These are phyloP conservation scores for Tulasnella sp. DNA, from an alignment of 768 basidiomycete species.

Conservation along the genomic window DNA sequence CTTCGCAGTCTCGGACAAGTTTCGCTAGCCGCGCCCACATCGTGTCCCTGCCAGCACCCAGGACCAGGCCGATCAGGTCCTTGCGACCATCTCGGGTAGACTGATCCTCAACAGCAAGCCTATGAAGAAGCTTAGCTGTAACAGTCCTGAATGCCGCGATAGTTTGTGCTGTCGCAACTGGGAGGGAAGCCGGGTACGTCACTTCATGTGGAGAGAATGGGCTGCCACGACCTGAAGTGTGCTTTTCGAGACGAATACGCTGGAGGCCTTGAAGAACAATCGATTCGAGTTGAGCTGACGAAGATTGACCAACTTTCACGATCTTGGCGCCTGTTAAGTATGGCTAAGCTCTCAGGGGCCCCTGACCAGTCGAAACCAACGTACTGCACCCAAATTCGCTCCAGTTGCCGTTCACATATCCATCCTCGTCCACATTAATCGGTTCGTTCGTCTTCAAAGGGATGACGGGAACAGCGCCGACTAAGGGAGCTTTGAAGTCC, in stretches of 20 bases:
- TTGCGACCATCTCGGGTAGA: constrained; percentile 12
- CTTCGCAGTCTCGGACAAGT: constrained; percentile 1
- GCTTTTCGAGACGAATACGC: constrained; percentile 43
- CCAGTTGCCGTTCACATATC: constrained; percentile 1
- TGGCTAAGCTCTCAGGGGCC: not conserved
- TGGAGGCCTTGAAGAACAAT: constrained; percentile 63
- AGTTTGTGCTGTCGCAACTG: constrained; percentile 37
- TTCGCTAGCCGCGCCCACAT: constrained; percentile 9
- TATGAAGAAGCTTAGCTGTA: constrained; percentile 54
- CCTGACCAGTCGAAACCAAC: constrained; percentile 1
- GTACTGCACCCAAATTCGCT: constrained; percentile 16
- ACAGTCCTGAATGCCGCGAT: constrained; percentile 59
- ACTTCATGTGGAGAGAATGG: constrained; percentile 22
- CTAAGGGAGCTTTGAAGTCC: constrained; percentile 35
- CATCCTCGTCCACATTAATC: constrained; percentile 16
- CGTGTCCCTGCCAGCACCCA: not conserved
- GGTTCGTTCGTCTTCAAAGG: not conserved
- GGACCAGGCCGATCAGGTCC: not conserved
- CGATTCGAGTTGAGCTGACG: constrained; percentile 48
- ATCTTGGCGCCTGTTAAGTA: constrained; percentile 45
- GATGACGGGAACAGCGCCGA: constrained; percentile 48
- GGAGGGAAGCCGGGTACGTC: constrained; percentile 26
- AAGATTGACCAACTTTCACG: constrained; percentile 53
- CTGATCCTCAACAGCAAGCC: constrained; percentile 44
- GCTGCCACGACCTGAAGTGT: constrained; percentile 17